Percentiles rank a stretch among this genome's conserved stretches.
phyloP scores from a whole-genome alignment of 176 grass and related monocot species.

The Phragmites australis region DNA sequence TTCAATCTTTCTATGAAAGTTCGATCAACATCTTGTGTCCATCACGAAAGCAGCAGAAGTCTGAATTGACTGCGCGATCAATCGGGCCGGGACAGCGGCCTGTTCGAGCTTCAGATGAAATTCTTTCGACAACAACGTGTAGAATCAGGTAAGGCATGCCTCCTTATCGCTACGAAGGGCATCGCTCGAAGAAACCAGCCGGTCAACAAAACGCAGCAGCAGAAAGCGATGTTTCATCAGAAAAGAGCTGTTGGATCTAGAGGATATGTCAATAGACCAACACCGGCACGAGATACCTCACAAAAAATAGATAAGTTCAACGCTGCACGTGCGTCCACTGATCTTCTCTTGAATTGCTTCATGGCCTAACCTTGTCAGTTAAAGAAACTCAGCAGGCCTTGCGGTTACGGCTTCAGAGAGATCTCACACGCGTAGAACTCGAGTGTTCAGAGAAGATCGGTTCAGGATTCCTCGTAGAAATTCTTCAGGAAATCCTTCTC shows the following conservation, averaged over 20 bases:
- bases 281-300: background rate
- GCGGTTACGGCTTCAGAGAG: background rate
- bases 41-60: background rate
- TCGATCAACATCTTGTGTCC: background rate
- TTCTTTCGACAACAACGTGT: background rate
- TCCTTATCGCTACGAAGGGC: background rate
- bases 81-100: background rate
- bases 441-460: background rate
- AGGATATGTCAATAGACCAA: background rate
- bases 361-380: slow-evolving; percentile 40
- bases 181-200: background rate
- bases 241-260: slow-evolving; percentile 4
- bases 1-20: background rate
- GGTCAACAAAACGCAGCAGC: slow-evolving; percentile 40
- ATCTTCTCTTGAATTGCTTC: slow-evolving; percentile 7
- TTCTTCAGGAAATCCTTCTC: background rate
- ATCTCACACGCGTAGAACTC: background rate
- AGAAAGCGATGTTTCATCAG: slow-evolving; percentile 29
- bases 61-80: background rate
- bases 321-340: slow-evolving; percentile 26
- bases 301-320: background rate
- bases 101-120: background rate
- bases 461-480: background rate
- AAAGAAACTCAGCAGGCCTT: background rate
- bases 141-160: background rate